These are phyloP conservation scores for Pichia rugopelliculosa DNA, from an alignment of 805 yeast species.

Conservation along the genomic window DNA sequence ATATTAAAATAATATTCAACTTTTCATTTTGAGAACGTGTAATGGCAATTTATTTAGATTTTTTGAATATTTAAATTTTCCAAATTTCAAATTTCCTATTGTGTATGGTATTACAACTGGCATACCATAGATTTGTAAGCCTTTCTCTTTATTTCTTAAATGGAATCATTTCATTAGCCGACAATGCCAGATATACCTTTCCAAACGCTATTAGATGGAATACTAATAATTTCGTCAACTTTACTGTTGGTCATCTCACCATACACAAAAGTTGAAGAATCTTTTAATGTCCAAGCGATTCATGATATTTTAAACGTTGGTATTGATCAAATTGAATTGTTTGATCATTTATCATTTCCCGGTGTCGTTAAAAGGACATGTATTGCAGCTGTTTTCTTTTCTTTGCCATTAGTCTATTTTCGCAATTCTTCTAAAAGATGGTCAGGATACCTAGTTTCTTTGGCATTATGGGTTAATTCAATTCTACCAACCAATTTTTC, in stretches of 20 bases:
- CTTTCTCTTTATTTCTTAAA: too few relatives aligned
- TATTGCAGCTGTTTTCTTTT: conserved; percentile 56
- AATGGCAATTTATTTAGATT: too few relatives aligned
- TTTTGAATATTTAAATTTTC: too few relatives aligned
- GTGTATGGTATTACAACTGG: too few relatives aligned
- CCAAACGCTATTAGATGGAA: conserved; percentile 12
- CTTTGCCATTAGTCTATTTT: conserved; percentile 32
- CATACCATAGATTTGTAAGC: too few relatives aligned
- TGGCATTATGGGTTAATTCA: not conserved
- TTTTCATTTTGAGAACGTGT: too few relatives aligned
- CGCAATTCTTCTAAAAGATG: conserved; percentile 3
- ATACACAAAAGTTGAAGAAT: conserved; percentile 88
- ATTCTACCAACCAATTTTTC: conserved; percentile 1
- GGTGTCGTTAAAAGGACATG: conserved; percentile 89
- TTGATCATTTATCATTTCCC: conserved; percentile 74
- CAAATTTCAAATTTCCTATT: too few relatives aligned
- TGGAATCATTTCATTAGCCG: too few relatives aligned
- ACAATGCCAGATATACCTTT: not conserved
- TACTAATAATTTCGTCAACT: conserved; percentile 39
- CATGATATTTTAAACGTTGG: conserved; percentile 75
- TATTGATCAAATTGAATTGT: conserved; percentile 34
- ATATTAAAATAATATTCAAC: too few relatives aligned
- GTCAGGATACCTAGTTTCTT: not conserved
- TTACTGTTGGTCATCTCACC: conserved; percentile 56
- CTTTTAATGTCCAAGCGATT: conserved; percentile 83